Conservation (phyloP, 192 early-diverging fungal genomes). For the Rhizoclosmatium sp. region DNA sequence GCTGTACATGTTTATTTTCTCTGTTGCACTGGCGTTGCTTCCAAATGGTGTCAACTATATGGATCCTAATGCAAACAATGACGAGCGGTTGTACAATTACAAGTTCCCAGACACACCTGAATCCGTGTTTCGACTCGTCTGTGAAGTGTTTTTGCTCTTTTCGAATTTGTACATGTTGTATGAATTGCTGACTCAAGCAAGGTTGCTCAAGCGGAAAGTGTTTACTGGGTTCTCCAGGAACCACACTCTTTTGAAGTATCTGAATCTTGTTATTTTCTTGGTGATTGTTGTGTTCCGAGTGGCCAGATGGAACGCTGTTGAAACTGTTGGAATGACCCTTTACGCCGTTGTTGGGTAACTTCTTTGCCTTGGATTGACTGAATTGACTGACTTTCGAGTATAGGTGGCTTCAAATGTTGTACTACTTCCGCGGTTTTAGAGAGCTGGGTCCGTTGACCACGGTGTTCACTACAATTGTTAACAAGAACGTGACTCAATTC, state of each 20-base stretch:
- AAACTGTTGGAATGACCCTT: background rate
- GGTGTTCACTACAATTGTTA: conserved; percentile 28
- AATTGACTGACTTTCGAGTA: background rate
- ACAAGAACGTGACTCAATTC: conserved; percentile 12
- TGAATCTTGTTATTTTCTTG: conserved; percentile 12
- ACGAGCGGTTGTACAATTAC: conserved; percentile 5
- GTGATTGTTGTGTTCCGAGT: conserved; percentile 15
- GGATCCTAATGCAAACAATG: background rate
- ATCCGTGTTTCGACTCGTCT: background rate
- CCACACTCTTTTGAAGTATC: conserved; percentile 32
- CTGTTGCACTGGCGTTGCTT: conserved; percentile 18
- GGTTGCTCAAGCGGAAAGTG: background rate
- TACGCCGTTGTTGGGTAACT: conserved; percentile 24
- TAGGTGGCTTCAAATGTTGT: conserved; percentile 30
- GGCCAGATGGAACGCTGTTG: background rate
- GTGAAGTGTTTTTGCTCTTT: conserved; percentile 22
- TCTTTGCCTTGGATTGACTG: background rate
- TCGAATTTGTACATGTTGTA: background rate
- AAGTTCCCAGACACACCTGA: background rate
- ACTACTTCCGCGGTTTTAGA: conserved; percentile 30
- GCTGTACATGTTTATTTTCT: conserved; percentile 25
- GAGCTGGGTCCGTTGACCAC: conserved; percentile 25
- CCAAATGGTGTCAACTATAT: conserved; percentile 13
- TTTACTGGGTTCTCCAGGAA: conserved; percentile 17
- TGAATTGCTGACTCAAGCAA: background rate